A percentile compares a stretch with the other conserved stretches of the same genome.
phyloP scores from a whole-genome alignment of 805 yeast species.

The Lachancea lanzarotensis region DNA sequence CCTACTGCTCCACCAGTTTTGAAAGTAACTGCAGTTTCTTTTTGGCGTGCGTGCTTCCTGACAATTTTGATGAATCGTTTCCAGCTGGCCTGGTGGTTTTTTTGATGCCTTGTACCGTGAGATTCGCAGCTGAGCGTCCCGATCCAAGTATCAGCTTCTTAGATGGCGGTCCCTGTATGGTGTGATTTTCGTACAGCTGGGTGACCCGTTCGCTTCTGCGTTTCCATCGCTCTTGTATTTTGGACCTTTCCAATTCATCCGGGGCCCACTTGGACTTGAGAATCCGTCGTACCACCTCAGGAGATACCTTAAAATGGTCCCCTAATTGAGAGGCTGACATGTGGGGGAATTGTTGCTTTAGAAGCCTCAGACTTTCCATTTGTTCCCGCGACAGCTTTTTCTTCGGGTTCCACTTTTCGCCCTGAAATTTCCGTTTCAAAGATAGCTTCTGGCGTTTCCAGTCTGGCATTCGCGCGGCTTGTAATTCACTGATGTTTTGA shows the following conservation, averaged over 20 bases:
- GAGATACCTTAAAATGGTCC: constrained; percentile 59
- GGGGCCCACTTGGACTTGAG: constrained; percentile 75
- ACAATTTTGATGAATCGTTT: background rate
- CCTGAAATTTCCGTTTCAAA: constrained; percentile 51
- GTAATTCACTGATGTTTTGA: constrained; percentile 8
- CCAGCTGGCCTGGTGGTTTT: background rate
- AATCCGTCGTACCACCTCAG: constrained; percentile 77
- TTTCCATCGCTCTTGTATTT: constrained; percentile 46
- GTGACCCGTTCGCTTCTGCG: constrained; percentile 40
- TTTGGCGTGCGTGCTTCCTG: background rate
- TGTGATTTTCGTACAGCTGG: constrained; percentile 12
- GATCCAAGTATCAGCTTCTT: constrained; percentile 5
- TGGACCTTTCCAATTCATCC: constrained; percentile 41
- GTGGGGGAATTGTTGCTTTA: constrained; percentile 55
- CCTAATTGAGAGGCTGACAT: constrained; percentile 55
- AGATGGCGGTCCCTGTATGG: background rate
- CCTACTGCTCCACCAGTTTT: constrained; percentile 12
- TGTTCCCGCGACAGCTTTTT: constrained; percentile 61
- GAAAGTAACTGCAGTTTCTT: constrained; percentile 7
- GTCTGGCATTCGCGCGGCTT: constrained; percentile 39
- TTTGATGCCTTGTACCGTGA: constrained; percentile 4
- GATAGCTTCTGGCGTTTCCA: constrained; percentile 72
- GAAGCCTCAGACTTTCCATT: constrained; percentile 54
- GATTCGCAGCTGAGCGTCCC: constrained; percentile 3
- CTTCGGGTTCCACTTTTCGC: constrained; percentile 57